A percentile compares a stretch with the other conserved stretches of the same genome.
Evolutionary conservation across 2,329 filamentous ascomycete species (phyloP).

Genomic region (Colletotrichum zoysiae): DNA sequence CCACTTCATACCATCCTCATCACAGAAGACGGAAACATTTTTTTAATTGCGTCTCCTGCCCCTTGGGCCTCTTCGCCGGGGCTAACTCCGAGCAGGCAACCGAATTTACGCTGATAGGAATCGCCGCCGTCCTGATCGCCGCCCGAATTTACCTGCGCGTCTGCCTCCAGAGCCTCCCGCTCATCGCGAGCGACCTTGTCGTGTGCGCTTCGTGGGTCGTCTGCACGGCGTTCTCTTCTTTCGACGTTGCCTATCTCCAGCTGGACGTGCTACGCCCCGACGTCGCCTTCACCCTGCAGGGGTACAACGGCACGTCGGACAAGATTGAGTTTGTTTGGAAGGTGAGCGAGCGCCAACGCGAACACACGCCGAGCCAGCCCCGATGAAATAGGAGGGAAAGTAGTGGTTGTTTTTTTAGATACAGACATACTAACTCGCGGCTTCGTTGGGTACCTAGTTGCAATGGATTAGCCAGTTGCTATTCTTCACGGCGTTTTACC

Average conservation of each 20-base stretch:
- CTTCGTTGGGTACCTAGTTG: not conserved
- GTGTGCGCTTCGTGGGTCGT: not conserved
- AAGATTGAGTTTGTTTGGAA: constrained; percentile 6
- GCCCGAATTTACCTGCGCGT: constrained; percentile 10
- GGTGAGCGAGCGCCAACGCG: not conserved
- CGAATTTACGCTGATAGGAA: not conserved
- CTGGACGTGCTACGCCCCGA: not conserved
- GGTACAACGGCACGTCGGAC: not conserved
- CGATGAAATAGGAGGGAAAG: not conserved
- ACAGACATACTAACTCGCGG: too few relatives aligned
- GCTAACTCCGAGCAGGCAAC: not conserved
- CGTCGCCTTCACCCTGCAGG: not conserved
- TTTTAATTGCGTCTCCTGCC: too few relatives aligned
- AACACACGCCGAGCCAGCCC: not conserved
- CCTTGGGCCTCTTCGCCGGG: too few relatives aligned
- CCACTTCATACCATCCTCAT: too few relatives aligned
- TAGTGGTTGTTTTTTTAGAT: not conserved
- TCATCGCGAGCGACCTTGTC: constrained; percentile 6
- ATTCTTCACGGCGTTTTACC: constrained; percentile 14
- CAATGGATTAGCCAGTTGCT: not conserved
- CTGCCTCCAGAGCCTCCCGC: not conserved
- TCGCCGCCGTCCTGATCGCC: constrained; percentile 1
- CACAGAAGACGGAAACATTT: too few relatives aligned
- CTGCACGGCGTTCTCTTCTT: not conserved
- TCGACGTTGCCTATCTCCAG: not conserved